Evolutionary conservation across 768 basidiomycete genomes (phyloP).

Genomic region (Mycena vulgaris): DNA sequence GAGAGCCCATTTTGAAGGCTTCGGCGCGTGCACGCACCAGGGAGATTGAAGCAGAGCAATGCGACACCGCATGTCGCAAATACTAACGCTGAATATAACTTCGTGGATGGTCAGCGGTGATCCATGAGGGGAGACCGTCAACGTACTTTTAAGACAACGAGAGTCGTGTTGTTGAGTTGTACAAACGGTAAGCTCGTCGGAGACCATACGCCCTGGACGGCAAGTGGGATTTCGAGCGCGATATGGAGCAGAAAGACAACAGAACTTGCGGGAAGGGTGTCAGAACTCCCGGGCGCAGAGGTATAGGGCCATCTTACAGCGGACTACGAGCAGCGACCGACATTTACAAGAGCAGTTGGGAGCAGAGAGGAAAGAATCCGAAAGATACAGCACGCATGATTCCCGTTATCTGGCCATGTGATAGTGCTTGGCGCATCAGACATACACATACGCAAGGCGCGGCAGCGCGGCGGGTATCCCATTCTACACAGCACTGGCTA

Average conservation of each 20-base stretch:
- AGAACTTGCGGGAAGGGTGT: slow-evolving; percentile 60
- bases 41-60: slow-evolving; percentile 78
- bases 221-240: slow-evolving; percentile 84
- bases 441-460: background rate
- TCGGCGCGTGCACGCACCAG: slow-evolving; percentile 63
- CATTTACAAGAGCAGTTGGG: slow-evolving; percentile 10
- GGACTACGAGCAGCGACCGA: slow-evolving; percentile 53
- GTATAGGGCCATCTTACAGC: slow-evolving; percentile 50
- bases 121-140: background rate
- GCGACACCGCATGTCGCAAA: slow-evolving; percentile 73
- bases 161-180: slow-evolving; percentile 85
- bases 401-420: slow-evolving; percentile 20
- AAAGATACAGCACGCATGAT: slow-evolving; percentile 7
- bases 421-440: background rate
- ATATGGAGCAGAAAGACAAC: slow-evolving; percentile 84
- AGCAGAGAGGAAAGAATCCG: too few species aligned
- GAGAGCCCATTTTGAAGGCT: background rate
- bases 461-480: background rate
- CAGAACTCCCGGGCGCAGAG: background rate
- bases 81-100: slow-evolving; percentile 81
- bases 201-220: slow-evolving; percentile 80
- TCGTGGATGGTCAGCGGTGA: background rate
- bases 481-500: slow-evolving; percentile 17
- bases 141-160: slow-evolving; percentile 83
- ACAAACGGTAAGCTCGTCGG: slow-evolving; percentile 79